Percentiles rank a stretch among this genome's conserved stretches.
These are phyloP conservation scores for Hansfordia pulvinata DNA, from an alignment of 2,329 filamentous ascomycete genomes.

Conservation along the genomic window DNA sequence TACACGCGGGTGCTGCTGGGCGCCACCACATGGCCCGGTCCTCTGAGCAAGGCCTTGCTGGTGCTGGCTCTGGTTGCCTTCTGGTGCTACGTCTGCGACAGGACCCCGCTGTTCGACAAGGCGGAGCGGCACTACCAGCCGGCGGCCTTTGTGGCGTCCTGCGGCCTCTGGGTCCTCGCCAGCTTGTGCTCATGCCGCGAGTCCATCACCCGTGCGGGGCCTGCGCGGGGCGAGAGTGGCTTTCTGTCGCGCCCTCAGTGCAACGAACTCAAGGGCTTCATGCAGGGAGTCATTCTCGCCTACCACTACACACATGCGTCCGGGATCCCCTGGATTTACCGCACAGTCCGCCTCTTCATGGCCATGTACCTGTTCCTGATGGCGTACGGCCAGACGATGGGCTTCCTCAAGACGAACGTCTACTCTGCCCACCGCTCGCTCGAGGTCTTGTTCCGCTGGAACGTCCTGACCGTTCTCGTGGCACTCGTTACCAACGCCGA, in stretches of 20 bases:
- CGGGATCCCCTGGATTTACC: slow-evolving; percentile 34
- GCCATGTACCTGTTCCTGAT: slow-evolving; percentile 49
- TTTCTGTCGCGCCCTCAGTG: slow-evolving; percentile 42
- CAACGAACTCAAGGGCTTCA: slow-evolving; percentile 54
- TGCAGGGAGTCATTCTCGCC: slow-evolving; percentile 40
- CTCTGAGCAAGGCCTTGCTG: slow-evolving; percentile 7
- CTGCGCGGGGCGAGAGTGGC: slow-evolving; percentile 3
- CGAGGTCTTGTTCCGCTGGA: slow-evolving; percentile 40
- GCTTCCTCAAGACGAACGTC: slow-evolving; percentile 41
- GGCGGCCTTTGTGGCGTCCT: slow-evolving; percentile 11
- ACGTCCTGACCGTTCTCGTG: slow-evolving; percentile 37
- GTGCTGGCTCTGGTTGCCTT: slow-evolving; percentile 10
- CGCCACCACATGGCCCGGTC: too few relatives aligned
- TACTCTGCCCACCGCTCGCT: slow-evolving; percentile 39
- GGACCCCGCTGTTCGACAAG: slow-evolving; percentile 39
- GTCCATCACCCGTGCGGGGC: not conserved
- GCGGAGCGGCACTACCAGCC: slow-evolving; percentile 28
- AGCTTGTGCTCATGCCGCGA: slow-evolving; percentile 7
- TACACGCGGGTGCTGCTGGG: too few relatives aligned
- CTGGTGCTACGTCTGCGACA: slow-evolving; percentile 39
- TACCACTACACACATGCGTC: slow-evolving; percentile 46
- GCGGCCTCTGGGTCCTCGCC: slow-evolving; percentile 12
- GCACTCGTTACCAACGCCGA: slow-evolving; percentile 41
- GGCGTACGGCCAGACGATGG: slow-evolving; percentile 46
- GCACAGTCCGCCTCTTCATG: slow-evolving; percentile 37